Conservation (phyloP, 2,329 filamentous ascomycete genomes). For the Fusarium chuoi region DNA sequence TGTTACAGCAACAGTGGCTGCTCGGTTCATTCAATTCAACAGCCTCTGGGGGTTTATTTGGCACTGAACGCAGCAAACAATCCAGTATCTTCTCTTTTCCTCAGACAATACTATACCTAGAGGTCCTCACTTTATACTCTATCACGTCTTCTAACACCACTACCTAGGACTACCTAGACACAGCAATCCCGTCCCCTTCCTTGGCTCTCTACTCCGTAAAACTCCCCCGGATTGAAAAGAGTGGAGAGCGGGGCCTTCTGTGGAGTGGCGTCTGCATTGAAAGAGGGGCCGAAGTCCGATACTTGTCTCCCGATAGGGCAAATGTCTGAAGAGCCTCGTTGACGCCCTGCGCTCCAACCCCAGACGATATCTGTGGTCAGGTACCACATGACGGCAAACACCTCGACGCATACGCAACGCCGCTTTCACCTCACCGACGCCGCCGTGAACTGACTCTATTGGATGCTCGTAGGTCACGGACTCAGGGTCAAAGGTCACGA, state of each 20-base stretch:
- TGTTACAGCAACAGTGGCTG: background rate
- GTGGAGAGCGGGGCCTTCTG: constrained; percentile 15
- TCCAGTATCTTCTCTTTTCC: background rate
- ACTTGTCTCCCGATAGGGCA: constrained; percentile 31
- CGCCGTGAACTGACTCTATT: constrained; percentile 33
- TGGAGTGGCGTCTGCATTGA: constrained; percentile 17
- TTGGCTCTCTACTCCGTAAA: constrained; percentile 5
- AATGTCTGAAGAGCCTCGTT: constrained; percentile 4
- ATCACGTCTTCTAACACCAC: background rate
- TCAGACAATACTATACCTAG: background rate
- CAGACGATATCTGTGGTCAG: constrained; percentile 37
- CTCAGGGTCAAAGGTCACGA: constrained; percentile 39
- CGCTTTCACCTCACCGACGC: constrained; percentile 39
- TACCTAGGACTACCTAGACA: background rate
- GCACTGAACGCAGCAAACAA: background rate
- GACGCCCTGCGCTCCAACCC: constrained; percentile 25
- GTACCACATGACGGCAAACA: constrained; percentile 38
- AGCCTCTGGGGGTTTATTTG: background rate
- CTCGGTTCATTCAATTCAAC: background rate
- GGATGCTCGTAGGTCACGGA: constrained; percentile 40
- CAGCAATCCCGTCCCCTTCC: background rate
- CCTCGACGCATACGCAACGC: constrained; percentile 28
- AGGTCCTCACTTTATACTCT: background rate
- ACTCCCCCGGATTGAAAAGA: constrained; percentile 37
- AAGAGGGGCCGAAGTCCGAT: constrained; percentile 10